A percentile compares a stretch with the other conserved stretches of the same genome.
Evolutionary conservation across 176 grass and related monocot species (phyloP).

Genomic region (Luzula sylvatica): DNA sequence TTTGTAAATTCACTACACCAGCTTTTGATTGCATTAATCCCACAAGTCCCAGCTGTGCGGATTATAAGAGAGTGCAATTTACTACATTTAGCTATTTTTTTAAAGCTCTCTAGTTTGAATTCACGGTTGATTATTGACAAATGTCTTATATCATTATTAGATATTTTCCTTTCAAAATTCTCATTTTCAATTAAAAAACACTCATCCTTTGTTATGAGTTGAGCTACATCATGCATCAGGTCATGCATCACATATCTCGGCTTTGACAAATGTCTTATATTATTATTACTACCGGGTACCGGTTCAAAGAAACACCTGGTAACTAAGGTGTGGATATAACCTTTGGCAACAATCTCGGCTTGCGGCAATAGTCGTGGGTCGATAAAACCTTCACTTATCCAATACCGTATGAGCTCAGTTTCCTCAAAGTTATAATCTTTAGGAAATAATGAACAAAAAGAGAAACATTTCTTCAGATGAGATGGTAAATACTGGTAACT

Average conservation of each 20-base stretch:
- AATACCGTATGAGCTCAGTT: neutral
- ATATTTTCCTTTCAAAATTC: neutral
- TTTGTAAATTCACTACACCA: neutral
- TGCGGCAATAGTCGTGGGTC: neutral
- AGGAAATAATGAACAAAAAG: conserved; percentile 15
- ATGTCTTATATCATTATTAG: neutral
- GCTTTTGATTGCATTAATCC: neutral
- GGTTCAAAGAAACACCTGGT: conserved; percentile 12
- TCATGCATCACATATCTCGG: conserved; percentile 20
- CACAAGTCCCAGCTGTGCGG: neutral
- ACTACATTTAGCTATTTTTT: neutral
- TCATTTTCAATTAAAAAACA: neutral
- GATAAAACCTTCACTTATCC: conserved; percentile 14
- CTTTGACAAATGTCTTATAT: no score
- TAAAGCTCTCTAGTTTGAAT: neutral
- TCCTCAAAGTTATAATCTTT: conserved; percentile 2
- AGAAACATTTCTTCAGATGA: conserved; percentile 24
- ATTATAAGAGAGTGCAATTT: conserved; percentile 9
- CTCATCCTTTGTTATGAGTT: conserved; percentile 5
- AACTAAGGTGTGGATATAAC: conserved; percentile 1
- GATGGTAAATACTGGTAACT: conserved; percentile 27
- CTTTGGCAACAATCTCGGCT: neutral
- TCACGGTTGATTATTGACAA: neutral
- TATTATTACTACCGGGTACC: no score
- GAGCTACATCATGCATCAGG: conserved; percentile 20